phyloP scores from a whole-genome alignment of 2,329 filamentous ascomycete species.

The Grosmannia clavigera region DNA sequence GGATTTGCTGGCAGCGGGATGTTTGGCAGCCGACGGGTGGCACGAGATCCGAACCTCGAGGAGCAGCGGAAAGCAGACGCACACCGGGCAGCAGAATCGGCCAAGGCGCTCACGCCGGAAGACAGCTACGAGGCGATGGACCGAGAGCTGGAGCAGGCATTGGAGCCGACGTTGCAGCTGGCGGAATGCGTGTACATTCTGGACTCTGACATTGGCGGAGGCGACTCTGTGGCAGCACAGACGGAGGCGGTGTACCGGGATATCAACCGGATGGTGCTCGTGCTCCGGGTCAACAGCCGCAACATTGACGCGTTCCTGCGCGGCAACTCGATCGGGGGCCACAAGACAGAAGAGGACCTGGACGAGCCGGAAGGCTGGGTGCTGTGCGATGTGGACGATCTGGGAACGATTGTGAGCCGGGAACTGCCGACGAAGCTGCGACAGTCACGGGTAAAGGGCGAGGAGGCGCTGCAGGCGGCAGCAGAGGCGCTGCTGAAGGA shows the following conservation, averaged over 20 bases:
- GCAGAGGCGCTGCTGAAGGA: constrained; percentile 59
- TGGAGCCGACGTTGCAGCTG: constrained; percentile 48
- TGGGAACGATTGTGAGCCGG: constrained; percentile 50
- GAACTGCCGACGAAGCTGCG: constrained; percentile 55
- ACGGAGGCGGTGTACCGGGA: constrained; percentile 62
- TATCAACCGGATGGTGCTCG: constrained; percentile 90
- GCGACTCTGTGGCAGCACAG: constrained; percentile 47
- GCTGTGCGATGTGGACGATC: constrained; percentile 60
- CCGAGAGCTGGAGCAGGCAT: constrained; percentile 44
- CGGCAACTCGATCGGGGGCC: constrained; percentile 46
- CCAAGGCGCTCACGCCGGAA: constrained; percentile 48
- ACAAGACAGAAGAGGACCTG: constrained; percentile 48
- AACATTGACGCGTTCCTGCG: constrained; percentile 54
- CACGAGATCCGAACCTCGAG: constrained; percentile 35
- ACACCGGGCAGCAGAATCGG: constrained; percentile 43
- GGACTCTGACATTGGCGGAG: constrained; percentile 38
- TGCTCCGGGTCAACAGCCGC: constrained; percentile 68
- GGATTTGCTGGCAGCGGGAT: not conserved
- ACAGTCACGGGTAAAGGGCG: constrained; percentile 53
- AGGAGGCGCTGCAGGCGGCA: constrained; percentile 54
- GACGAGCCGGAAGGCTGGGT: constrained; percentile 58
- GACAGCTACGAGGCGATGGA: constrained; percentile 56
- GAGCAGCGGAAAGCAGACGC: constrained; percentile 40
- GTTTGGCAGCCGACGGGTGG: constrained; percentile 23
- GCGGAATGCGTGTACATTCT: constrained; percentile 47